Evolutionary conservation across 305 asterid species (phyloP), one percentile per base, ranked within the genome.

Genomic region (Caryopteris hybrid): DNA sequence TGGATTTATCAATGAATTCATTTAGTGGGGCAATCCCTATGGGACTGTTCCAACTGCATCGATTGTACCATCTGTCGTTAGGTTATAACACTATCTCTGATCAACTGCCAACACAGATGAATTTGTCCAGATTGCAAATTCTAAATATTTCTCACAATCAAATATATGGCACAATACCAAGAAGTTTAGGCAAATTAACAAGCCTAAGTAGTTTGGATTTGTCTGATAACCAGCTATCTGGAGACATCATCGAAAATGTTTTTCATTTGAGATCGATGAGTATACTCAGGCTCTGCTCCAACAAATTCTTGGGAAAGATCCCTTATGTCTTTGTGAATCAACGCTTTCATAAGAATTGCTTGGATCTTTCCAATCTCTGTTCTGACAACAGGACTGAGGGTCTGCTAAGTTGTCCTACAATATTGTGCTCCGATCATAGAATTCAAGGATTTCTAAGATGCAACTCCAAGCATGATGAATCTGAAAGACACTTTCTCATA

Each of bases 211-310:
- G n/a, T n/a, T 57, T 78, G 57, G 76, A 75, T 54, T 6, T 81
- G 46, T 78, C 86, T 0, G 38, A 31, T 21, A 79, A 79, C 68
- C 70, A 57, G 48, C 60, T 79, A 21, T 68, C 76, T 16, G 80
- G 83, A 7, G 80, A 79, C 43, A 52, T 75, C 7, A 11, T 11
- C 0, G 55, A 34, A 14, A 64, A 7, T 21, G 5, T 63, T 36
- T 9, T 54, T 21, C 59, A 38, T 64, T 42, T 62, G 61, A 46
- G 36, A 5, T 52, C 46, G 20, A 60, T 42, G 20, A 27, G 41
- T 4, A 13, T 21, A 9, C 56, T 68, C 58, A 46, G 57, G 27
- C 51, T 75, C 43, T 75, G 67, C 50, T 69, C 72, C 50, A 75
- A 69, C 34, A 31, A 27, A 18, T 58, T 75, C 69, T 23, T 42